Evolutionary conservation across 371 early-diverging fungal species (phyloP).

Genomic region (Syncephalastrum contaminatum): DNA sequence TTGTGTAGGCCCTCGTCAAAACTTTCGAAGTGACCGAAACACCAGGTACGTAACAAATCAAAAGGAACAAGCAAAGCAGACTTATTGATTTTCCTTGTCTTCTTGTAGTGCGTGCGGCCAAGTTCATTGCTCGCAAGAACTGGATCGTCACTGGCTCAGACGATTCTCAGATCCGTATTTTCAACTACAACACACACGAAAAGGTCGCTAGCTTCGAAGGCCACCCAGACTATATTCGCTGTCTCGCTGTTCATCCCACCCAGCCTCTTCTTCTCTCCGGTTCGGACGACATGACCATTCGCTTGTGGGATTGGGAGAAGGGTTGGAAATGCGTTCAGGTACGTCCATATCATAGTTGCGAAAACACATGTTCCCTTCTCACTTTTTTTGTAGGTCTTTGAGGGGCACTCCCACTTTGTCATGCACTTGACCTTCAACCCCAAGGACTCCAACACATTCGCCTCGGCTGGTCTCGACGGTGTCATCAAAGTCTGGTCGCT

Average conservation of each 20-base stretch:
- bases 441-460: conserved; percentile 96
- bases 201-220: conserved; percentile 96
- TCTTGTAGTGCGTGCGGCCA: conserved; percentile 84
- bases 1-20: conserved; percentile 82
- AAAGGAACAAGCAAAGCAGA: background rate
- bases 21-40: conserved; percentile 94
- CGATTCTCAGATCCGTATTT: conserved; percentile 97
- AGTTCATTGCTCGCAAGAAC: conserved; percentile 95
- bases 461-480: conserved; percentile 89
- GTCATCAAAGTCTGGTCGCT: conserved; percentile 93
- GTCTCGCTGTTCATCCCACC: conserved; percentile 95
- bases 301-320: conserved; percentile 99
- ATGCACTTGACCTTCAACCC: conserved; percentile 97
- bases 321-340: conserved; percentile 95
- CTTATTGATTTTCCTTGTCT: background rate
- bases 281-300: conserved; percentile 98
- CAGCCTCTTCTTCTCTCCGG: conserved; percentile 91
- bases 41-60: conserved; percentile 55
- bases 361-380: background rate
- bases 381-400: conserved; percentile 67
- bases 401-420: conserved; percentile 98
- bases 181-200: conserved; percentile 99
- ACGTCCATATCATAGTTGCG: background rate
- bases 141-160: conserved; percentile 98
- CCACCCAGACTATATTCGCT: conserved; percentile 98